Base-by-base conservation (phyloP, 495 filamentous ascomycete genomes). In the Lineolata rhizophorae region DNA sequence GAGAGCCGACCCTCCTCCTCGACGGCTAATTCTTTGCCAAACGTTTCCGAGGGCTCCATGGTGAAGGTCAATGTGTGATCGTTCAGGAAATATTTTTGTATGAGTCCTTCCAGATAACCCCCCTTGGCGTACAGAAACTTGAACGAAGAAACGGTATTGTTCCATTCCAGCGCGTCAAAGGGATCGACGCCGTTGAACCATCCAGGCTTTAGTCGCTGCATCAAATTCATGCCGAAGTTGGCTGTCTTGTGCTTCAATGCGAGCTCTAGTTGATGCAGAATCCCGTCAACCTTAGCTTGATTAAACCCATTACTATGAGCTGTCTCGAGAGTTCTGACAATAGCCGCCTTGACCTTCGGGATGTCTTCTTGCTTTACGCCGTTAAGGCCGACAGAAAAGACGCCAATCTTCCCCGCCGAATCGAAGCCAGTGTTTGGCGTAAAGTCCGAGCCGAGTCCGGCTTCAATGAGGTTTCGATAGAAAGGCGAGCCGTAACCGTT, bases 141-240 rank as follows among this genome's bases (percentile, higher is more conserved):
- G 52, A 95, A 95, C 9, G 71, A 70, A 20, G 68, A 53, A 14
- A 94, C 66, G 2, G 76, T 82, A 24, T 84, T 74, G 44, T 92
- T 78, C 81, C 82, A 94, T 3, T 78, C 72, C 32, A 97, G 56
- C 15, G 78, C 68, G 36, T 87, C 70, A 51, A 97, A 83, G 6
- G 87, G 90, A 50, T 94, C 79, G 9, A 80, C 64, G 10, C 87
- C 87, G 35, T 87, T 87, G 51, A 95, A 93, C 87, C 87, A 97
- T 18, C 71, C 70, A 2, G 80, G 73, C 33, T 87, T 76, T 34
- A 92, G 60, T 28, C 82, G 64, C 41, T 92, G 76, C 59, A 94
- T 76, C 2, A 97, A 55, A 27, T 70, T 70, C 64, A 95, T 77
- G 15, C 87, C 87, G 45, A 97, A 95, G 40, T 76, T 76, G 20